A percentile compares a stretch with the other conserved stretches of the same genome.
Evolutionary conservation across 2,329 filamentous ascomycete species (phyloP).

Genomic region (Graphilbum fragrans): DNA sequence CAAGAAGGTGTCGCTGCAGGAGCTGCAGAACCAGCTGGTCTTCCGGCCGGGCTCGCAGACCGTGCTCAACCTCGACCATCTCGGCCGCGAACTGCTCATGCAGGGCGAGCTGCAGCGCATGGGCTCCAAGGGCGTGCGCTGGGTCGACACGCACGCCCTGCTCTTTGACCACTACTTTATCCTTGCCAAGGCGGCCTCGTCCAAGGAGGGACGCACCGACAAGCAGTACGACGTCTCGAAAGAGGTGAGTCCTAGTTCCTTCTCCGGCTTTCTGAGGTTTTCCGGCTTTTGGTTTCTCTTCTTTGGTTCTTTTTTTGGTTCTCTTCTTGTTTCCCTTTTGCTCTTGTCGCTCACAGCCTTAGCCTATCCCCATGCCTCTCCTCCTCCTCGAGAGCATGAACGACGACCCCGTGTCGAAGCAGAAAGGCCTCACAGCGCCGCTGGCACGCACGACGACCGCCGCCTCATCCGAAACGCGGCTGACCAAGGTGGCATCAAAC

Average conservation of each 20-base stretch:
- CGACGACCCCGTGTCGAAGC: conserved; percentile 80
- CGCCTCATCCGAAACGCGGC: conserved; percentile 39
- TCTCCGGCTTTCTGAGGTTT: neutral
- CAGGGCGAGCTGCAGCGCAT: conserved; percentile 82
- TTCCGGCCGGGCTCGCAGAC: conserved; percentile 79
- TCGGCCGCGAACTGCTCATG: conserved; percentile 82
- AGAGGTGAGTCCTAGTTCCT: conserved; percentile 50
- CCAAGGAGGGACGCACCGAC: conserved; percentile 57
- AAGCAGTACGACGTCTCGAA: conserved; percentile 94
- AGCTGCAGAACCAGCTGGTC: conserved; percentile 72
- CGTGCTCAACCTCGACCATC: conserved; percentile 82
- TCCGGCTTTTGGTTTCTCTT: neutral
- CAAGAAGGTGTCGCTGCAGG: conserved; percentile 79
- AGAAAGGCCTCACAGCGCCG: conserved; percentile 59
- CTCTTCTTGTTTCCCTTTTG: neutral
- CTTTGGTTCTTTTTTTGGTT: neutral
- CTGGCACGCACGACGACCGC: conserved; percentile 48
- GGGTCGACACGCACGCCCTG: conserved; percentile 87
- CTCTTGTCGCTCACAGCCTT: conserved; percentile 1
- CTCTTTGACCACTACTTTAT: conserved; percentile 97
- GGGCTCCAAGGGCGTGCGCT: conserved; percentile 79
- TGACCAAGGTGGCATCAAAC: conserved; percentile 43
- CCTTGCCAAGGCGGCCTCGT: conserved; percentile 65
- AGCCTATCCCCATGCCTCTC: conserved; percentile 92
- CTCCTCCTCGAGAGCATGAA: conserved; percentile 85